phyloP scores from a whole-genome alignment of 2,329 filamentous ascomycete genomes.

The Epicoccum sorghinum region DNA sequence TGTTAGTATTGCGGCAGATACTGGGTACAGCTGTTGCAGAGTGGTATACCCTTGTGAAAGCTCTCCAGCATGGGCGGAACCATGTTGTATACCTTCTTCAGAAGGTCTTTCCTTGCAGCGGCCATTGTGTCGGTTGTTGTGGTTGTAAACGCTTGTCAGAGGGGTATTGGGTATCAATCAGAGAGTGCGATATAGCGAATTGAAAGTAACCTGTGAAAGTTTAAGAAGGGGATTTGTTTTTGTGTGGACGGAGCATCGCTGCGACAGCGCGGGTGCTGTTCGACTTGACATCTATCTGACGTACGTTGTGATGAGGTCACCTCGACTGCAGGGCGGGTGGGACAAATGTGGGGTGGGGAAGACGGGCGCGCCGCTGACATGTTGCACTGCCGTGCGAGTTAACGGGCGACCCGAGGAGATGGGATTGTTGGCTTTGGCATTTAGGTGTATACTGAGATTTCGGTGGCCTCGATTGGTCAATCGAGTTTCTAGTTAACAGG shows the following conservation, averaged over 20 bases:
- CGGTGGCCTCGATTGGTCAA: too few species aligned
- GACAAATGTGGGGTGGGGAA: slow-evolving; percentile 11
- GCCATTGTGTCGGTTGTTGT: slow-evolving; percentile 43
- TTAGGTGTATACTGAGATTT: too few species aligned
- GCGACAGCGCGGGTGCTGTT: slow-evolving; percentile 3
- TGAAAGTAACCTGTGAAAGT: not conserved
- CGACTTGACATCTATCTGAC: not conserved
- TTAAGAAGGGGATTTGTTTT: not conserved
- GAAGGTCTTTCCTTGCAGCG: slow-evolving; percentile 72
- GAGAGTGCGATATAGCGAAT: not conserved
- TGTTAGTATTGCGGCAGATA: slow-evolving; percentile 20
- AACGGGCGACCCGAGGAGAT: too few species aligned
- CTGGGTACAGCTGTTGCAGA: not conserved
- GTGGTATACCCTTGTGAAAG: slow-evolving; percentile 86
- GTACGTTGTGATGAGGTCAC: slow-evolving; percentile 10
- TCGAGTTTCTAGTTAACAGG: too few species aligned
- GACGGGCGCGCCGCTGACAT: slow-evolving; percentile 12
- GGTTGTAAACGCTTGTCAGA: not conserved
- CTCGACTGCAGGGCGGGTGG: slow-evolving; percentile 5
- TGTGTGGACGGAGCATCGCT: slow-evolving; percentile 10
- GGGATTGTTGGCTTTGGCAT: too few species aligned
- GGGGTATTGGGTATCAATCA: slow-evolving; percentile 7
- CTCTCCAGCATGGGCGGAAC: slow-evolving; percentile 92
- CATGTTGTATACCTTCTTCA: slow-evolving; percentile 84
- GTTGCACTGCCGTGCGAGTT: not conserved